Percentiles rank a stretch among this genome's conserved stretches.
These are phyloP conservation scores for Beauveria sp. DNA, from an alignment of 2,329 filamentous ascomycete genomes.

Conservation along the genomic window DNA sequence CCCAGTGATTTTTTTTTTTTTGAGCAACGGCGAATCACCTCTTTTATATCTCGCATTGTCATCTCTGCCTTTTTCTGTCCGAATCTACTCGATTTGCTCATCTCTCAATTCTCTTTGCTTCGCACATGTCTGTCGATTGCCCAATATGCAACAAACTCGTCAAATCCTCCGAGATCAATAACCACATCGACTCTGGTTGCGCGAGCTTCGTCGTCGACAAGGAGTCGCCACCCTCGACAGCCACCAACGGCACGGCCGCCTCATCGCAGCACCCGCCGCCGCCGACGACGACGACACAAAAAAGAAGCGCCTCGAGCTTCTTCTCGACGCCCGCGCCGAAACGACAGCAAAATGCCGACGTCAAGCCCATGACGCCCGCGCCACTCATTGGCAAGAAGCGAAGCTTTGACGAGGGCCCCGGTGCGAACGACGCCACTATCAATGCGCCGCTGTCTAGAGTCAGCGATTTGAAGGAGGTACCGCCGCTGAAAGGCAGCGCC, in stretches of 20 bases:
- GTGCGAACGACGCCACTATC: conserved; percentile 18
- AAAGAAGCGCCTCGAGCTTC: conserved; percentile 49
- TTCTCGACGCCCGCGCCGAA: conserved; percentile 56
- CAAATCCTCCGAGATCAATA: conserved; percentile 70
- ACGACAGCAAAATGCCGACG: conserved; percentile 36
- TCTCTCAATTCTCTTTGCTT: not conserved
- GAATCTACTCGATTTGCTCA: not conserved
- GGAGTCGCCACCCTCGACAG: conserved; percentile 24
- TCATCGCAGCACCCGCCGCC: conserved; percentile 21
- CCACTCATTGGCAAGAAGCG: conserved; percentile 38
- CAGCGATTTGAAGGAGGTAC: conserved; percentile 1
- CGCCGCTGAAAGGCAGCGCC: conserved; percentile 5
- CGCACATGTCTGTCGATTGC: conserved; percentile 54
- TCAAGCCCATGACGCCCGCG: conserved; percentile 24
- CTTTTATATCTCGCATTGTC: not conserved
- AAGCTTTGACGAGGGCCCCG: conserved; percentile 47
- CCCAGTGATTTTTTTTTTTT: conserved; percentile 5
- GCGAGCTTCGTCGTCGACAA: conserved; percentile 55
- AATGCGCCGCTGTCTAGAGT: conserved; percentile 9
- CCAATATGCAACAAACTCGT: conserved; percentile 74
- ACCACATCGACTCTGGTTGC: conserved; percentile 83
- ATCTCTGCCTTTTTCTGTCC: not conserved
- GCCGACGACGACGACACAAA: conserved; percentile 34
- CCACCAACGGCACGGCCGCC: conserved; percentile 15
- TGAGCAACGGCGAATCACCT: not conserved